A percentile compares a stretch with the other conserved stretches of the same genome.
Evolutionary conservation across 345 rosid species (phyloP).

Genomic region (Erucastrum elatum): DNA sequence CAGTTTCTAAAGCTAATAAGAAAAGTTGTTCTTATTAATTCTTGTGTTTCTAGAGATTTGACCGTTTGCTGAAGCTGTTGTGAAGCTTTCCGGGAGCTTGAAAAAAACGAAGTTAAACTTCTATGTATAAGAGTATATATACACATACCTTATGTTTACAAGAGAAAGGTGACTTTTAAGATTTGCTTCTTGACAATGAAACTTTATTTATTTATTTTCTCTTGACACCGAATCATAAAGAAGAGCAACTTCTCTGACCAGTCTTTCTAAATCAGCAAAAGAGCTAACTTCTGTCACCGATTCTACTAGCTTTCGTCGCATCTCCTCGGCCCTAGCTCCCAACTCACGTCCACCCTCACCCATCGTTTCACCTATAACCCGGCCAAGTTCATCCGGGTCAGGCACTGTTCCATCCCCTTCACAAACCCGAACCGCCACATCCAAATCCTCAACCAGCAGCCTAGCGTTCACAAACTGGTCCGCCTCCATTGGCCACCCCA

Average conservation of each 20-base stretch:
- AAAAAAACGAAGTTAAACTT: background rate
- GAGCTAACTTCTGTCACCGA: constrained; percentile 14
- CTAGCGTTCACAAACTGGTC: constrained; percentile 44
- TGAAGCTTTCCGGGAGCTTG: constrained; percentile 53
- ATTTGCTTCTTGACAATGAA: background rate
- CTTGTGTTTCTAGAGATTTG: too few relatives aligned
- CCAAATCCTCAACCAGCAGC: constrained; percentile 57
- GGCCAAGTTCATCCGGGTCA: constrained; percentile 46
- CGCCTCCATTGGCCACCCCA: constrained; percentile 69
- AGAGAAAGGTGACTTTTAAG: background rate
- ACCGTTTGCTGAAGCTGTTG: constrained; percentile 43
- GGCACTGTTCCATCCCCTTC: constrained; percentile 57
- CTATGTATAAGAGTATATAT: background rate
- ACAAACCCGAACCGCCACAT: constrained; percentile 50
- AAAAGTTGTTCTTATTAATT: too few relatives aligned
- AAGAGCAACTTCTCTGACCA: constrained; percentile 4
- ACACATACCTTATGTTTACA: background rate
- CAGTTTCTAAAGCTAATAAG: too few relatives aligned
- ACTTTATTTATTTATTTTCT: background rate
- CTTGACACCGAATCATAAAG: background rate
- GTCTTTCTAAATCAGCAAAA: constrained; percentile 11
- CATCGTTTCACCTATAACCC: constrained; percentile 35
- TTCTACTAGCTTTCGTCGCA: background rate
- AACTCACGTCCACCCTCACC: constrained; percentile 19
- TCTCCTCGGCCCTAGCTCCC: background rate